phyloP scores from a whole-genome alignment of 495 filamentous ascomycete species.

The Lindgomyces ingoldianus region DNA sequence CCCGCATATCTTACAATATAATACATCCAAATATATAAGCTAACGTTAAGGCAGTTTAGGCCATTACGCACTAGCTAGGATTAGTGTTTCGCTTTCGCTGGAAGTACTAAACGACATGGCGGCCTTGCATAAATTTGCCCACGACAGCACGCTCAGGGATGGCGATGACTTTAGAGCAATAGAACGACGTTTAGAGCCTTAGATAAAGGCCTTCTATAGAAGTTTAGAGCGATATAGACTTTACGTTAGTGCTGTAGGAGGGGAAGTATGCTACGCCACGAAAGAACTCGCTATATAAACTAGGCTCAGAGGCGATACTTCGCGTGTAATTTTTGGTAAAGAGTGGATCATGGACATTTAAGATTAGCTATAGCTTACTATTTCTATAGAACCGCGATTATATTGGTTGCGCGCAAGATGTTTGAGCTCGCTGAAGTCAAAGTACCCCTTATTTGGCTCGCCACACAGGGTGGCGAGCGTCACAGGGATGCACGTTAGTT shows the following conservation, averaged over 20 bases:
- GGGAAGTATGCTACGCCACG: slow-evolving; percentile 24
- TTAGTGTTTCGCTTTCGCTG: slow-evolving; percentile 2
- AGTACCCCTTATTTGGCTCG: slow-evolving; percentile 19
- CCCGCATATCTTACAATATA: neutral
- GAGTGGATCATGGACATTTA: slow-evolving; percentile 23
- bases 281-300: slow-evolving; percentile 30
- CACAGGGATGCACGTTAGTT: neutral
- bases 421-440: slow-evolving; percentile 8
- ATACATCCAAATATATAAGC: neutral
- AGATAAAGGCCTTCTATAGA: slow-evolving; percentile 20
- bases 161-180: slow-evolving; percentile 8
- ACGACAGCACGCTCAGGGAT: slow-evolving; percentile 13
- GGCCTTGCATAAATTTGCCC: slow-evolving; percentile 4
- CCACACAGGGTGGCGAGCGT: slow-evolving; percentile 1
- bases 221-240: slow-evolving; percentile 13
- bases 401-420: slow-evolving; percentile 20
- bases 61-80: neutral
- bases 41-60: neutral
- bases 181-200: slow-evolving; percentile 9
- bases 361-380: slow-evolving; percentile 29
- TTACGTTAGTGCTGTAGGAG: slow-evolving; percentile 18
- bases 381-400: slow-evolving; percentile 29
- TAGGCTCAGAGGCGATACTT: slow-evolving; percentile 29
- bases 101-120: slow-evolving; percentile 4
- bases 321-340: slow-evolving; percentile 27